Base-by-base conservation (phyloP, 805 yeast species). In the Sungouiozyma intestinalis region DNA sequence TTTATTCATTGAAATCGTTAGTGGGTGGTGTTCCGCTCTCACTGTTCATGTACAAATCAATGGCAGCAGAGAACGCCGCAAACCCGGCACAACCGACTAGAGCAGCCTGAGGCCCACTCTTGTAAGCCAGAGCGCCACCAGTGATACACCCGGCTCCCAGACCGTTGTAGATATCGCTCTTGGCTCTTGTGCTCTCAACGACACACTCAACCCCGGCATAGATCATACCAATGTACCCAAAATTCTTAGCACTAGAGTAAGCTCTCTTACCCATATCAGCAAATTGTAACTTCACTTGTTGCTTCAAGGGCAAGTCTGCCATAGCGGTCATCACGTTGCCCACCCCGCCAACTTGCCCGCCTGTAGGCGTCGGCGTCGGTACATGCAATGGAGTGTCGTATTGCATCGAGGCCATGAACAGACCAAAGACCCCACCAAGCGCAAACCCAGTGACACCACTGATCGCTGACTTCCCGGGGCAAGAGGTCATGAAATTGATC, bases 381-480 rank as follows among this genome's bases (percentile, higher is more conserved):
- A 66, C 54, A 41, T 60, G 64, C 31, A 63, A 43, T 3, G 68
- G 66, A 1, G 66, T 62, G 46, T 62, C 79, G 64, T 74, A 65
- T 1, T 64, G 58, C 69, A 67, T 65, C 38, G 71, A 66, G 3
- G 92, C 90, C 97, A 90, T 92, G 68, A 90, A 87, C 39, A 92
- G 66, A 48, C 97, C 97, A 62, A 90, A 87, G 45, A 88, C 83
- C 47, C 97, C 97, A 65, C 97, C 97, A 32, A 90, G 76, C 33
- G 81, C 88, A 64, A 85, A 90, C 17, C 97, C 97, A 13, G 94
- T 79, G 16, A 81, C 96, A 47, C 96, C 97, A 21, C 95, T 82
- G 71, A 88, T 79, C 18, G 73, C 80, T 0, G 95, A 77, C 60
- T 92, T 90, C 16, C 97, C 97, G 0, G 97, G 96, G 66, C 98